Conservation (phyloP, 1,284 basidiomycete species). For the Trichosporon coremiiforme region DNA sequence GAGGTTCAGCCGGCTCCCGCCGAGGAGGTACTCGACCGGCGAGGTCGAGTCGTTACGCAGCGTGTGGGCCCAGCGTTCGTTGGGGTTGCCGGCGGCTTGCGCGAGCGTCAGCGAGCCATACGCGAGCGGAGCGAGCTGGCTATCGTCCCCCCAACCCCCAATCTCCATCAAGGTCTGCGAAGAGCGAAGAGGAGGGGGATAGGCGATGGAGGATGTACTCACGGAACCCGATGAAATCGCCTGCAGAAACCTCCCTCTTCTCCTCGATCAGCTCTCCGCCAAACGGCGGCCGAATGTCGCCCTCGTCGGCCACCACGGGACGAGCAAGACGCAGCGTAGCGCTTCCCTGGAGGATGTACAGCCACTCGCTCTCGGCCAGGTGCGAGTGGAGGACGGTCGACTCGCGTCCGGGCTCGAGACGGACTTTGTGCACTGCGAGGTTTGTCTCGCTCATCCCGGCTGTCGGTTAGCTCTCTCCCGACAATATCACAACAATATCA, state of each 20-base stretch:
- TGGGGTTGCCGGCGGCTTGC: slow-evolving; percentile 25
- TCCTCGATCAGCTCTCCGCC: slow-evolving; percentile 19
- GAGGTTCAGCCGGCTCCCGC: slow-evolving; percentile 27
- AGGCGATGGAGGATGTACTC: background rate
- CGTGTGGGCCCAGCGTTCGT: slow-evolving; percentile 29
- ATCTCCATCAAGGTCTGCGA: background rate
- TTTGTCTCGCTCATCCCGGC: slow-evolving; percentile 27
- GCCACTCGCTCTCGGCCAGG: slow-evolving; percentile 37
- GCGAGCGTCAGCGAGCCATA: background rate
- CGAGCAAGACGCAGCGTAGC: slow-evolving; percentile 31
- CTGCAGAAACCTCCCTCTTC: slow-evolving; percentile 16
- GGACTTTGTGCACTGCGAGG: slow-evolving; percentile 38
- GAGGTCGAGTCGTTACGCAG: slow-evolving; percentile 21
- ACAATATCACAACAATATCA: too few species aligned
- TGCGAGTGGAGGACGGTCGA: slow-evolving; percentile 41
- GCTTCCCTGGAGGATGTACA: slow-evolving; percentile 36
- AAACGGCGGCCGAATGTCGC: slow-evolving; percentile 27
- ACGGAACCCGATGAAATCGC: slow-evolving; percentile 34
- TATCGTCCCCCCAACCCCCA: background rate
- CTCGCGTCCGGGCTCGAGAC: slow-evolving; percentile 32
- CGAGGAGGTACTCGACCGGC: slow-evolving; percentile 27
- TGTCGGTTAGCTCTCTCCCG: slow-evolving; percentile 10
- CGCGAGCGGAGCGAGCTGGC: background rate
- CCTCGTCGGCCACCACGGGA: slow-evolving; percentile 8
- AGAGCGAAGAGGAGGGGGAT: background rate